Evolutionary conservation across 164 flowering plant species (phyloP).

Genomic region (Dillenia suffruticosa): DNA sequence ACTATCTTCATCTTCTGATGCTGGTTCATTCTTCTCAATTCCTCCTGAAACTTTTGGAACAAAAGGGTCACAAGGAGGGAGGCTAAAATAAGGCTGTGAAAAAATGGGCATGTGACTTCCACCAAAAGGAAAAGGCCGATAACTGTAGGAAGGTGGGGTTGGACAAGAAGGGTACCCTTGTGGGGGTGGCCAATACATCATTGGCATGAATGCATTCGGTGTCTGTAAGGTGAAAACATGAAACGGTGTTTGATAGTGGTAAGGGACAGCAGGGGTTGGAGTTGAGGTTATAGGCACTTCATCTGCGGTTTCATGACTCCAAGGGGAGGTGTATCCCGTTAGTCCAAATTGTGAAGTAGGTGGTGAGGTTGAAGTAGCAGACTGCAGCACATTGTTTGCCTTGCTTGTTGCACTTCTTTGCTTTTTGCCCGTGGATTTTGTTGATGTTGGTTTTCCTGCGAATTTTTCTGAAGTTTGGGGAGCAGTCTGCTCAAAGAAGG

Average conservation of each 20-base stretch:
- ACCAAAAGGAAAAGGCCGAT: constrained; percentile 19
- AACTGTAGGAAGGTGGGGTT: constrained; percentile 29
- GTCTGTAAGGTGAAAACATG: constrained; percentile 31
- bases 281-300: constrained; percentile 15
- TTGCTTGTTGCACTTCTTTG: constrained; percentile 15
- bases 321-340: constrained; percentile 28
- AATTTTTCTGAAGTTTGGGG: constrained; percentile 16
- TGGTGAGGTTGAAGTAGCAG: constrained; percentile 17
- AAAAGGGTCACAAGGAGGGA: constrained; percentile 18
- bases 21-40: constrained; percentile 16
- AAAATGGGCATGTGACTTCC: constrained; percentile 21
- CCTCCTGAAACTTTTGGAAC: constrained; percentile 15
- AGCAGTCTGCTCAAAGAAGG: constrained; percentile 19
- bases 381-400: constrained; percentile 14
- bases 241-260: constrained; percentile 21
- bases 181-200: constrained; percentile 43
- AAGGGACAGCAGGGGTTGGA: constrained; percentile 10
- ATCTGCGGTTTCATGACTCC: constrained; percentile 18
- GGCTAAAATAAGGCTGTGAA: constrained; percentile 32
- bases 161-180: constrained; percentile 27
- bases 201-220: constrained; percentile 33
- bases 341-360: constrained; percentile 34
- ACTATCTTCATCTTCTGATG: constrained; percentile 20
- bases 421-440: constrained; percentile 31
- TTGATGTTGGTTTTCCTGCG: constrained; percentile 15